Base-by-base conservation (phyloP, 164 flowering plant genomes). In the Kalanchoe fedtschenkoi region DNA sequence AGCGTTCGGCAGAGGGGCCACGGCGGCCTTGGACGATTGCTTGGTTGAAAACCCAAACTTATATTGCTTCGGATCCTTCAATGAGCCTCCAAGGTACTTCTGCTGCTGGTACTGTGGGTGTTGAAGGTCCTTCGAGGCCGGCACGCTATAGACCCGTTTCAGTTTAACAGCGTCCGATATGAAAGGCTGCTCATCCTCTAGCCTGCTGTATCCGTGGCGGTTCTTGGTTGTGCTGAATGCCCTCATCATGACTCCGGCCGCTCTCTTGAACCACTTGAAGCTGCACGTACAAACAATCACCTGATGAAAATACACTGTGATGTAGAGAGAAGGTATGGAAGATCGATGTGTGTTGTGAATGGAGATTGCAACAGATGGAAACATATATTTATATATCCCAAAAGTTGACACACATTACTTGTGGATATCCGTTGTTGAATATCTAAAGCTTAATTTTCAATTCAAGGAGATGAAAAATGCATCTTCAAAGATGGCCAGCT, bases 211-310 rank as follows among this genome's bases (percentile, higher is more conserved):
- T n/a, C 74, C 71, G 29, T 58, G 16, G 1, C 22, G 60, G 58
- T 65, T 56, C 63, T 74, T 64, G 28, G 75, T 41, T 5, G 68
- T 70, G 58, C 75, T 77, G 38, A 79, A 38, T 61, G 80, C 74
- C 68, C 80, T 77, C 8, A 72, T 65, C 85, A 79, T 74, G 69
- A 72, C 66, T 65, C 14, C 37, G 5, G 21, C 14, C 1, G 17
- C 41, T 11, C 19, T 38, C 10, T n/a, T 22, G 8, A 5, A 38
- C 47, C 21, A 57, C 21, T 13, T 34, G 7, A 35, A 33, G 28
- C 16, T 9, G n/a, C 29, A 30, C 14, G 6, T 16, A 15, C 37
- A 6, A 24, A 29, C 29, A 30, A 17, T 32, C 14, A 32, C 22
- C 10, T 3, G 7, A 16, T 30, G n/a, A n/a, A 57, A 29, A 30